Evolutionary conservation across 345 rosid species (phyloP), one percentile per base, ranked within the genome.

Genomic region (Iberis pinnata): DNA sequence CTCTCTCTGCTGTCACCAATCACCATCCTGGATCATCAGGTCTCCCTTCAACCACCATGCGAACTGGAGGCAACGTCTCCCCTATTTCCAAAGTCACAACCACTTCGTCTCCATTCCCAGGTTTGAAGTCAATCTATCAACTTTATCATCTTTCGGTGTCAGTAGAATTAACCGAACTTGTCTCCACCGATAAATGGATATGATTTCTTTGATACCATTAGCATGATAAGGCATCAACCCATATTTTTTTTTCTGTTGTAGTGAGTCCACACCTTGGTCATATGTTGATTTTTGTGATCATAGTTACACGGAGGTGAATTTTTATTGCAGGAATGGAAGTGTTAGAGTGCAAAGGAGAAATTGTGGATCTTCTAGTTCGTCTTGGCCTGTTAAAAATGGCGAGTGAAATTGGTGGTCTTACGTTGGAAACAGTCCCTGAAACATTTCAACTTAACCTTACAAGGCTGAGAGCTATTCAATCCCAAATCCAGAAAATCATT

Each of bases 401-500:
- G 2, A 73, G 64, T 41, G 73, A 71, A 53, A 77, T 84, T 25
- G 70, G 83, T 18, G 95, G 89, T 61, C 67, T 87, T 20, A 75
- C 83, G 3, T 64, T 70, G 22, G 88, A 79, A 51, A 43, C 70
- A 29, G 47, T 84, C 52, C 98, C 98, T 0, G 98, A 90, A 69
- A 90, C 96, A 53, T 74, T 82, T 42, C 43, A 55, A 61, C 87
- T 90, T 43, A 90, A 82, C 67, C 75, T 82, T 54, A 26, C 73
- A 6, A 84, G 95, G 59, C 68, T 84, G 75, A 80, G 92, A 70
- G 73, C 75, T 70, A 68, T 77, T 57, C 96, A 87, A 69, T 83
- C 84, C 67, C 80, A 87, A 64, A 77, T 84, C 58, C 96, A 90
- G 74, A 87, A 90, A 76, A 72, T 84, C 11, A 69, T 78, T 52